Conservation (phyloP, 768 basidiomycete genomes). For the Hypholoma sublateritium region DNA sequence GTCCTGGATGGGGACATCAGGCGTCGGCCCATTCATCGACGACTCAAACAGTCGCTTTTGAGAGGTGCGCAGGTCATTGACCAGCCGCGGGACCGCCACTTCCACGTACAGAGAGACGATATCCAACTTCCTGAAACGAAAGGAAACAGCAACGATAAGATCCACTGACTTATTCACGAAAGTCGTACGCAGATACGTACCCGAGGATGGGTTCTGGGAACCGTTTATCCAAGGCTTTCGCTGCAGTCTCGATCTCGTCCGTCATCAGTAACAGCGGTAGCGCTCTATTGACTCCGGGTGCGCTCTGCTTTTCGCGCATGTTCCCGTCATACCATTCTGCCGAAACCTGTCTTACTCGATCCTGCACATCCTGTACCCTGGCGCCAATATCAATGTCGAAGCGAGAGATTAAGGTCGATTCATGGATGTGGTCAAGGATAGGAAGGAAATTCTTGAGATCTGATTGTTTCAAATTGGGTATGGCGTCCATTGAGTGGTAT, state of each 20-base stretch:
- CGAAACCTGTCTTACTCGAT: constrained; percentile 59
- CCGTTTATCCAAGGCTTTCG: constrained; percentile 82
- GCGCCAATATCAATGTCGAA: constrained; percentile 73
- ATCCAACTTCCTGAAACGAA: constrained; percentile 57
- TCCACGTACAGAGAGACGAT: constrained; percentile 75
- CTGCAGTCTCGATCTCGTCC: constrained; percentile 84
- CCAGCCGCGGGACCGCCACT: constrained; percentile 60
- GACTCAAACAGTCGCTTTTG: constrained; percentile 78
- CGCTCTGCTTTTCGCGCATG: constrained; percentile 60
- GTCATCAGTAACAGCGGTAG: constrained; percentile 82
- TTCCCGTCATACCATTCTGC: constrained; percentile 62
- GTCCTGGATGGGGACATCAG: constrained; percentile 87
- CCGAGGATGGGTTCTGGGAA: constrained; percentile 83
- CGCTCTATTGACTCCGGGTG: constrained; percentile 80
- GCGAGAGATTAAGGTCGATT: constrained; percentile 67
- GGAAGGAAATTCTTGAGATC: constrained; percentile 65
- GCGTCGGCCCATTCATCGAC: constrained; percentile 84
- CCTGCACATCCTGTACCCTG: constrained; percentile 67
- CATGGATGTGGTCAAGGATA: constrained; percentile 70
- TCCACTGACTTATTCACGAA: not conserved
- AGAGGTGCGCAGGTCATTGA: constrained; percentile 65
- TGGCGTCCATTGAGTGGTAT: constrained; percentile 78
- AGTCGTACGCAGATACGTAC: constrained; percentile 40
- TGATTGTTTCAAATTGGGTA: constrained; percentile 72
- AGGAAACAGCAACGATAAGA: not conserved